Evolutionary conservation across 768 basidiomycete genomes (phyloP), one percentile per base, ranked within the genome.

Genomic region (Myochromella boudieri): DNA sequence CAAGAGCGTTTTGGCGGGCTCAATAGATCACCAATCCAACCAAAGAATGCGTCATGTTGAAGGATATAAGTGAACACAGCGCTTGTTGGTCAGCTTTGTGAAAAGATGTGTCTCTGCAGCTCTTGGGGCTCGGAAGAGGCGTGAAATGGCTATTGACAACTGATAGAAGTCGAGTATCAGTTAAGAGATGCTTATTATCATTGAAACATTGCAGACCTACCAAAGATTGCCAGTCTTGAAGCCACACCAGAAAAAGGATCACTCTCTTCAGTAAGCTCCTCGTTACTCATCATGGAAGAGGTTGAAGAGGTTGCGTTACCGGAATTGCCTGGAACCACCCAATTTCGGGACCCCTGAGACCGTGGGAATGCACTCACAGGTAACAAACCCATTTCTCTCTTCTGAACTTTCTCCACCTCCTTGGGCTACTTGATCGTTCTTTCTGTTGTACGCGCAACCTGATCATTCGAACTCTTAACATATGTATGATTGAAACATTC

Each of bases 31-130:
- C 91, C 91, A 15, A 89, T 60, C 20, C 91, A 82, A 0, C 91
- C 91, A 44, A 91, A 39, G 63, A 79, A 82, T 12, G 90, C 80
- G 5, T 92, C 91, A 72, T 46, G 54, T 87, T 75, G 76, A 94
- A 94, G 15, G 80, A 64, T 48, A 89, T 58, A 10, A 93, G 66
- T n/a, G 88, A 91, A 26, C 78, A 81, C 43, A 95, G 71, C 11
- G 92, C 91, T 62, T 91, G 91, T 62, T 82, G 83, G 57, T 97
- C 93, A 2, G 90, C 76, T 46, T 77, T 77, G 64, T 89, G 90
- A 70, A 95, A 93, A 0, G 74, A 64, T 10, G 60, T 60, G 58
- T 87, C 80, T 32, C 74, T 71, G 42, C 67, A 63, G 14, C 70
- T 69, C 4, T 58, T 60, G 14, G 69, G 53, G 18, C 76, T 60